These are phyloP conservation scores for Obelidium mucronatum DNA, from an alignment of 192 early-diverging fungal species.

Conservation along the genomic window DNA sequence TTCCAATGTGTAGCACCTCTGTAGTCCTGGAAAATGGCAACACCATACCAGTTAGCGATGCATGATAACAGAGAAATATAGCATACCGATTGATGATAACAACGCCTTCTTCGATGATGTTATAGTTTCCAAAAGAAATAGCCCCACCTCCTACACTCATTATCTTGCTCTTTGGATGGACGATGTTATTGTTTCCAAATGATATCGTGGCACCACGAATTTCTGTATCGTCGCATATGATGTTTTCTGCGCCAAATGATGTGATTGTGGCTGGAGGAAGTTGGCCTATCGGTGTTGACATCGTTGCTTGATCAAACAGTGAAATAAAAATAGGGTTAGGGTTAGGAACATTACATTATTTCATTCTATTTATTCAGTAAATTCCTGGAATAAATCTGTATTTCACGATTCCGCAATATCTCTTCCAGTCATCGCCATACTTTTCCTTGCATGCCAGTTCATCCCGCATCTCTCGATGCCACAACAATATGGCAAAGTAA, in stretches of 20 bases:
- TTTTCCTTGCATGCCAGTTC: conserved; percentile 90
- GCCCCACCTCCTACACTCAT: conserved; percentile 66
- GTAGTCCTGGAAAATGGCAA: conserved; percentile 33
- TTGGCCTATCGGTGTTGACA: too few relatives aligned
- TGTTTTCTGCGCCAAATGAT: conserved; percentile 17
- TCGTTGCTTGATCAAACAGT: too few relatives aligned
- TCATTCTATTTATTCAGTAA: conserved; percentile 19
- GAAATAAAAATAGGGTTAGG: too few relatives aligned
- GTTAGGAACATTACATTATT: too few relatives aligned
- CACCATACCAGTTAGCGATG: not conserved
- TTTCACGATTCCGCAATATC: conserved; percentile 81
- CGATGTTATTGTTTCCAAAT: conserved; percentile 52
- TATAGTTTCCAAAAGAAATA: conserved; percentile 74
- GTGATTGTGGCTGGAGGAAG: conserved; percentile 1
- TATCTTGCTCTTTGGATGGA: conserved; percentile 78
- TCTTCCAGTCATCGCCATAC: conserved; percentile 93
- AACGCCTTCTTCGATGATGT: conserved; percentile 80
- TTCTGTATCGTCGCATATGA: conserved; percentile 51
- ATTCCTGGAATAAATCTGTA: conserved; percentile 83
- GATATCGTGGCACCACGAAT: conserved; percentile 31
- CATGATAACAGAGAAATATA: too few relatives aligned
- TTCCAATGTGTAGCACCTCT: conserved; percentile 64
- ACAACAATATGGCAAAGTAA: conserved; percentile 90
- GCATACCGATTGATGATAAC: conserved; percentile 72
- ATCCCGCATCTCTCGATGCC: conserved; percentile 90